Conservation (phyloP, 805 yeast species). For the Myxozyma vanderwaltii region DNA sequence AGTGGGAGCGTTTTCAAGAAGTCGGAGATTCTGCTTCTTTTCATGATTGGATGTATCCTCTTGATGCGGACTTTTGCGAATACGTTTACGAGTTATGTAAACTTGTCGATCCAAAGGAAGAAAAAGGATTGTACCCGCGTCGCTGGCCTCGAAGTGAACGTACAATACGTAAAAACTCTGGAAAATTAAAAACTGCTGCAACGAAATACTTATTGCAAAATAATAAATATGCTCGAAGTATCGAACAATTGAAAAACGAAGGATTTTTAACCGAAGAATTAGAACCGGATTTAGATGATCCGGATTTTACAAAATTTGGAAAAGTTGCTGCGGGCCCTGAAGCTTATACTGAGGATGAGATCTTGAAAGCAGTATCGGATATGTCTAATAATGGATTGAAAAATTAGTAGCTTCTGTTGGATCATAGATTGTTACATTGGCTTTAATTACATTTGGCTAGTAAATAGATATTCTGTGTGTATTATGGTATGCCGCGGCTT, state of each 20-base stretch:
- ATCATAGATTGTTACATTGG: not conserved
- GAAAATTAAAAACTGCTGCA: slow-evolving; percentile 29
- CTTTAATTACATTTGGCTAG: no score
- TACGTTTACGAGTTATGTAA: slow-evolving; percentile 33
- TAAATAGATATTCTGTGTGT: no score
- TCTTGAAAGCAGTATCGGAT: slow-evolving; percentile 15
- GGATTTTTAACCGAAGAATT: slow-evolving; percentile 15
- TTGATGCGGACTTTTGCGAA: slow-evolving; percentile 61
- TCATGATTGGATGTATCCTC: slow-evolving; percentile 58
- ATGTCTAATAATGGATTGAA: slow-evolving; percentile 2
- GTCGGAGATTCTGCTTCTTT: slow-evolving; percentile 54
- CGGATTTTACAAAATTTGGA: slow-evolving; percentile 19
- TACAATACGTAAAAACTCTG: slow-evolving; percentile 20
- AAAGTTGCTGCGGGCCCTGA: slow-evolving; percentile 19
- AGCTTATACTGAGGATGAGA: slow-evolving; percentile 23
- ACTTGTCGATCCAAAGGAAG: slow-evolving; percentile 19
- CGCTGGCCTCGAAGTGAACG: slow-evolving; percentile 28
- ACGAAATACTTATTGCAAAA: slow-evolving; percentile 13
- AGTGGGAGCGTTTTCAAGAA: slow-evolving; percentile 43
- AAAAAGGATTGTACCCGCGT: slow-evolving; percentile 31
- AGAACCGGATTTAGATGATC: slow-evolving; percentile 13
- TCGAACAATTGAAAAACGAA: slow-evolving; percentile 19
- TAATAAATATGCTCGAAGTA: slow-evolving; percentile 15
- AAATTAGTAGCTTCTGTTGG: not conserved
- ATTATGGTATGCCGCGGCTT: no score